These are phyloP conservation scores for Aspergillus affinis DNA, from an alignment of 495 filamentous ascomycete species.

Conservation along the genomic window DNA sequence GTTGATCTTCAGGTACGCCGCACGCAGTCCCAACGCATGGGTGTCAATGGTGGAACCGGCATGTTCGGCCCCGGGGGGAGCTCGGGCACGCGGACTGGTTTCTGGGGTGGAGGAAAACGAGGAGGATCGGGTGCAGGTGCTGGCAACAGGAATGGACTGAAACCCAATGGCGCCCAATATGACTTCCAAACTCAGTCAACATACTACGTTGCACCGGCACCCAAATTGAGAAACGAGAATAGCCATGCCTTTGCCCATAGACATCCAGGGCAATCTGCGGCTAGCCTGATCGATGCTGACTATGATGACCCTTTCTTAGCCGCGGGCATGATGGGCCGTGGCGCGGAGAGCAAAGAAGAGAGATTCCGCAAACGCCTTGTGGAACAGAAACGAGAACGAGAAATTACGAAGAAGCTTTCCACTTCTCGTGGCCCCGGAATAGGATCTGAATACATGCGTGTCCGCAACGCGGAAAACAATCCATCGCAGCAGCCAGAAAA, in stretches of 20 bases:
- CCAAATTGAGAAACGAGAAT: constrained; percentile 26
- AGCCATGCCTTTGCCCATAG: constrained; percentile 26
- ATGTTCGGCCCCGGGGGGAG: constrained; percentile 50
- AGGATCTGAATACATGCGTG: constrained; percentile 76
- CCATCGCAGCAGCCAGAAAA: constrained; percentile 5
- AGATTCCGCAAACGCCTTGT: constrained; percentile 65
- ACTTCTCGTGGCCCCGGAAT: constrained; percentile 60
- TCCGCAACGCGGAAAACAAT: constrained; percentile 29
- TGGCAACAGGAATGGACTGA: constrained; percentile 36
- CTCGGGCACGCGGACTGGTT: constrained; percentile 43
- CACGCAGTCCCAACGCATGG: constrained; percentile 69
- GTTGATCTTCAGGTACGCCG: constrained; percentile 75
- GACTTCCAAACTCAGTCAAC: constrained; percentile 57
- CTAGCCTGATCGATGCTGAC: constrained; percentile 67
- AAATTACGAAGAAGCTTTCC: constrained; percentile 71
- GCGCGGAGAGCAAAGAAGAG: constrained; percentile 60
- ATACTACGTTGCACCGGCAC: constrained; percentile 55
- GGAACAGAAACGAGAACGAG: constrained; percentile 74
- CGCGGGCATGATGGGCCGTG: constrained; percentile 45
- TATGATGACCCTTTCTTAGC: constrained; percentile 56
- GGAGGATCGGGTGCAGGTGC: constrained; percentile 4
- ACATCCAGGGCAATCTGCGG: constrained; percentile 48
- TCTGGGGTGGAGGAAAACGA: constrained; percentile 44
- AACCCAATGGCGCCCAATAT: constrained; percentile 52
- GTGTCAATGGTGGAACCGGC: constrained; percentile 64